Conservation (phyloP, 352 stramenopile species). For the Nothophytophthora sp. region DNA sequence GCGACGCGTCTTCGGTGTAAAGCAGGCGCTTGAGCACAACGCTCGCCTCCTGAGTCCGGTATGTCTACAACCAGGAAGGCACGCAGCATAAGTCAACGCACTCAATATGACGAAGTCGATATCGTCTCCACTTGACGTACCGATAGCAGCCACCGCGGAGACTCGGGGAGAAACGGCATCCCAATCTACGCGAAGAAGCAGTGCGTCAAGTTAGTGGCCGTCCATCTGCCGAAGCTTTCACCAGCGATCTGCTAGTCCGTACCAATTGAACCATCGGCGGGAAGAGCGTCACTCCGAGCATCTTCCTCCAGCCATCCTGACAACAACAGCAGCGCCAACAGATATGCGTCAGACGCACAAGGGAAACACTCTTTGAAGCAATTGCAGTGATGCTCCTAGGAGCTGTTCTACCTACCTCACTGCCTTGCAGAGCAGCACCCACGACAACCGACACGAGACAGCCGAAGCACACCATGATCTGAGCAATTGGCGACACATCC, state of each 20-base stretch:
- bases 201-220: background rate
- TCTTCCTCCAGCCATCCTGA: constrained; percentile 60
- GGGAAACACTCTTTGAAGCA: no score
- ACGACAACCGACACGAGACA: constrained; percentile 66
- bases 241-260: background rate
- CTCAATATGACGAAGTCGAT: background rate
- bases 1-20: constrained; percentile 28
- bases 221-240: background rate
- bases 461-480: constrained; percentile 76
- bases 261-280: constrained; percentile 67
- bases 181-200: constrained; percentile 34
- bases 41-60: constrained; percentile 44
- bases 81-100: background rate
- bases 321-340: no score
- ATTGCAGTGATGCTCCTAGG: no score
- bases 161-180: constrained; percentile 72
- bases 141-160: constrained; percentile 63
- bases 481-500: background rate
- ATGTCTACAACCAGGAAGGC: constrained; percentile 31
- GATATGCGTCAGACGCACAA: no score
- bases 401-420: constrained; percentile 28
- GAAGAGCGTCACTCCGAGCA: constrained; percentile 64
- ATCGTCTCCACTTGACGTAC: constrained; percentile 16
- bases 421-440: constrained; percentile 41
- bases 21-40: constrained; percentile 31